phyloP scores from a whole-genome alignment of 148 eudicot species.

The Rhododendron simsii region DNA sequence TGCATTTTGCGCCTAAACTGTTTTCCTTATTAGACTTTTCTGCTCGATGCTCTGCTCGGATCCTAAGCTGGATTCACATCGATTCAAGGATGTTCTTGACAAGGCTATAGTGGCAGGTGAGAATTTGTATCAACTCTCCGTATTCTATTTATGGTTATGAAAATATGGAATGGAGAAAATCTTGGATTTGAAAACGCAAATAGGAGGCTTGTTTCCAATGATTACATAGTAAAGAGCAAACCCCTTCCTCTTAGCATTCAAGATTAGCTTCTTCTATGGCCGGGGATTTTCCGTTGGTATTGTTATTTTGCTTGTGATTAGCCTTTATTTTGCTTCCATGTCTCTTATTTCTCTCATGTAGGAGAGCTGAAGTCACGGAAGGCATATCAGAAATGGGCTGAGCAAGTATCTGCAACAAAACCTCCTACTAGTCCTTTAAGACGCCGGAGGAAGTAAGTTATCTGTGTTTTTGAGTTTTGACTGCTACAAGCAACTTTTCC shows the following conservation, averaged over 20 bases:
- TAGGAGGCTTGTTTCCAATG: not conserved
- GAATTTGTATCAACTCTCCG: not conserved
- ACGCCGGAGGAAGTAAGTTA: constrained; percentile 53
- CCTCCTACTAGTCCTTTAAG: constrained; percentile 86
- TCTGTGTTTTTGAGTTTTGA: not conserved
- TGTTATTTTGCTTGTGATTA: not conserved
- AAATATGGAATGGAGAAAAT: not conserved
- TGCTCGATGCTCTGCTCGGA: constrained; percentile 94
- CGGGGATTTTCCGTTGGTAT: not conserved
- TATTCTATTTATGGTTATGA: not conserved
- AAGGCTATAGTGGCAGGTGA: constrained; percentile 87
- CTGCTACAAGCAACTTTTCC: not conserved
- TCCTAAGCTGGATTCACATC: constrained; percentile 82
- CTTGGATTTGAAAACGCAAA: not conserved
- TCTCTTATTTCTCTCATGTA: constrained; percentile 18
- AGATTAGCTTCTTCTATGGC: not conserved
- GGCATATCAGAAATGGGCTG: constrained; percentile 86
- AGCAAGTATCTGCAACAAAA: constrained; percentile 62
- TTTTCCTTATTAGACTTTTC: constrained; percentile 55
- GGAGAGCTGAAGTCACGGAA: constrained; percentile 78
- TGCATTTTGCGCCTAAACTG: constrained; percentile 2
- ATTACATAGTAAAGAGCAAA: not conserved
- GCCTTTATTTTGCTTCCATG: not conserved
- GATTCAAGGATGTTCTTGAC: constrained; percentile 87
- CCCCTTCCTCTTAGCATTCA: not conserved